Base-by-base conservation (phyloP, 2,329 filamentous ascomycete genomes). In the Aspergillus melleus region DNA sequence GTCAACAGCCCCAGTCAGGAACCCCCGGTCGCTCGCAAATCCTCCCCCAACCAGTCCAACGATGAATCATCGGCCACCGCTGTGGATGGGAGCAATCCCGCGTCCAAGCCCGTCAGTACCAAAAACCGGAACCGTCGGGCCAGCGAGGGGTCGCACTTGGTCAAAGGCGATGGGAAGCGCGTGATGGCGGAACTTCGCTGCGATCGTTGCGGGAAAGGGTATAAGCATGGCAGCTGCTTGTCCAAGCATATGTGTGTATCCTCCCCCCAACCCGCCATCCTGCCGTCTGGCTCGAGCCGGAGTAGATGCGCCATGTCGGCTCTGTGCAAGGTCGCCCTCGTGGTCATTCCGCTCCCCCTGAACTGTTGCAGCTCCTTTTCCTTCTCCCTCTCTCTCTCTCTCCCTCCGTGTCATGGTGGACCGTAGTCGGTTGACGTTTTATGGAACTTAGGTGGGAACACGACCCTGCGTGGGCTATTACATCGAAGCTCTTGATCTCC, bases 181-280 rank as follows among this genome's bases (percentile, higher is more conserved):
- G 85, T 86, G 77, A 90, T 87, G 72, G 87, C 88, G 72, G 94
- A 98, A 77, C 87, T 99, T 75, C 92, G 90, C 79, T 99, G 95
- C 83, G 92, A 96, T 76, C 94, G 93, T 80, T 99, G 95, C 83
- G 94, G 94, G 79, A 99, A 99, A 86, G 92, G 92, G 81, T 99
- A 99, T 87, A 99, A 99, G 88, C 95, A 99, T 86, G 96, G 93
- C 88, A 98, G 95, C 84, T 99, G 95, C 88, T 88, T 99, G 84
- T 96, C 91, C 77, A 99, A 98, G 87, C 95, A 99, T 88, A 90
- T 97, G 95, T 98, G 88, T 87, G 95, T 96, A 84, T 77, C 65
- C 70, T 70, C 67, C 82, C 84, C 87, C 84, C 82, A 80, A 79
- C 30, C 80, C 80, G 80, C 78, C 74, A 76, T 70, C 66, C 70